phyloP scores from a whole-genome alignment of 768 basidiomycete species.

The Collybia sordida region DNA sequence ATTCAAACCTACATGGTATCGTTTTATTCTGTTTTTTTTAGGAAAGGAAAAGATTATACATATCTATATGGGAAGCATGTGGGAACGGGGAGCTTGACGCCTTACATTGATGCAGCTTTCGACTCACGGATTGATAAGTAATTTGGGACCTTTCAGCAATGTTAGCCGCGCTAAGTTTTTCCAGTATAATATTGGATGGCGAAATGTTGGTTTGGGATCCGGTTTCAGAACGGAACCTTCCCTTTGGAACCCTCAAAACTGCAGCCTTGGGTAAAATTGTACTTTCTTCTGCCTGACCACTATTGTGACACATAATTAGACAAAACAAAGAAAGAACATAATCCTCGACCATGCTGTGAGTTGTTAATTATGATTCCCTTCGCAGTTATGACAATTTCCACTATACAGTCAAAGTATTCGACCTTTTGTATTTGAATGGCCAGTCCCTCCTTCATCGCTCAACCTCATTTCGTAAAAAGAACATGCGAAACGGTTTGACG shows the following conservation, averaged over 20 bases:
- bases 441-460: conserved; percentile 72
- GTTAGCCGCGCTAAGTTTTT: conserved; percentile 1
- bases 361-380: conserved; percentile 11
- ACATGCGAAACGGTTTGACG: conserved; percentile 66
- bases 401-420: conserved; percentile 88
- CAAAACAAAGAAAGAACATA: conserved; percentile 65
- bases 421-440: conserved; percentile 88
- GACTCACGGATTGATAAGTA: conserved; percentile 79
- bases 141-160: conserved; percentile 23
- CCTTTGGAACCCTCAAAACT: conserved; percentile 93
- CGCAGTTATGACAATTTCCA: not conserved
- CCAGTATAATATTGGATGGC: conserved; percentile 90
- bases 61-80: conserved; percentile 88
- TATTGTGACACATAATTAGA: conserved; percentile 38
- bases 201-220: conserved; percentile 99
- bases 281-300: not conserved
- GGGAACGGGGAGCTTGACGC: conserved; percentile 85
- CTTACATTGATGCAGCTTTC: conserved; percentile 77
- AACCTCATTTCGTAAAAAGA: conserved; percentile 74
- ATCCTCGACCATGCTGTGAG: conserved; percentile 90
- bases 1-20: not conserved
- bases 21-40: conserved; percentile 23
- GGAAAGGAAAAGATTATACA: conserved; percentile 90
- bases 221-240: conserved; percentile 78
- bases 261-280: conserved; percentile 71